Evolutionary conservation across 441 rosid genomes (phyloP), one percentile per base, ranked within the genome.

Genomic region (Hura crepitans): DNA sequence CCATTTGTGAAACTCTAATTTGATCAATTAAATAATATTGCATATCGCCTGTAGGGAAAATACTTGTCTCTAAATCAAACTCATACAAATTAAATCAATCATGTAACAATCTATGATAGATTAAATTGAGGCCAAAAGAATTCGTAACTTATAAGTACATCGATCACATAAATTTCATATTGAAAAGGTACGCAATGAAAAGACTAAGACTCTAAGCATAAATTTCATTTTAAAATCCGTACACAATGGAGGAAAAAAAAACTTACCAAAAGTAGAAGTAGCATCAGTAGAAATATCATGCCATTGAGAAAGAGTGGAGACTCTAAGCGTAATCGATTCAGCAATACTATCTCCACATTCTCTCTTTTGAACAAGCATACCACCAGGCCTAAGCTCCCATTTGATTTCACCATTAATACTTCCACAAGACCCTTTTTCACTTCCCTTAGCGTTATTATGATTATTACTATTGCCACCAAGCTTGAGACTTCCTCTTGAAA

Each of bases 311-410:
- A 87, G 85, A 50, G 91, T 86, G 4, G 96, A 88, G 79, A 91
- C 87, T 78, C 87, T 87, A 12, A 90, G 33, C 4, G 86, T 77
- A 79, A 92, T 87, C 77, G 80, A 43, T 74, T 87, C 87, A 14
- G 78, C 87, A 27, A 30, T 64, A 51, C 77, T 68, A 43, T 72
- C 81, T 47, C 81, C 82, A 71, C 73, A 66, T 30, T 88, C 92
- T 78, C 96, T 85, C 83, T 85, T 90, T 43, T 94, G 98, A 73
- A 94, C 98, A 39, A 94, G 92, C 98, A 94, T 87, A 8, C 97
- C 98, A 31, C 97, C 97, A 42, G 97, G 97, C 74, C 96, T 80
- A 51, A 89, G 83, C 66, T 94, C 97, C 97, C 97, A 94, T 79
- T 89, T 89, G 73, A 90, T 86, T 57, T 91, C 98, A 50, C 79